Percentiles rank a stretch among this genome's conserved stretches.
These are phyloP conservation scores for Beta macrorhiza DNA, from an alignment of 179 eudicot species.

Conservation along the genomic window DNA sequence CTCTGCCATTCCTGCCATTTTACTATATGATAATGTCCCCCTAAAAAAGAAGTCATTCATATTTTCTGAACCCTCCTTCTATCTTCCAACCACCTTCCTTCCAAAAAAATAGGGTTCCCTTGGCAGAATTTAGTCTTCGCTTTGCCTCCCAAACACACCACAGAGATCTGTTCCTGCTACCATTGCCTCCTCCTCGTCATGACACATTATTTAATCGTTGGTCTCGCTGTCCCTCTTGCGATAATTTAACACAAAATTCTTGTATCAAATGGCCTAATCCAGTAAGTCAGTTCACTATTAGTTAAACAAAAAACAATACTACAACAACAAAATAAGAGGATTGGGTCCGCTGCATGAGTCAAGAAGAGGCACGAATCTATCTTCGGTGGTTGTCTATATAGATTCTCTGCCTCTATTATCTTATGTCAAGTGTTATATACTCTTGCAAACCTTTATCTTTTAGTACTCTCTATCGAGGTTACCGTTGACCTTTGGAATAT, in stretches of 20 bases:
- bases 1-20: constrained; percentile 10
- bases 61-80: not conserved
- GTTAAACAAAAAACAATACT: too few relatives aligned
- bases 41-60: not conserved
- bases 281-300: too few relatives aligned
- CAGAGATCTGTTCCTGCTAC: constrained; percentile 34
- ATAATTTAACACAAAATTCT: not conserved
- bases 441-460: too few relatives aligned
- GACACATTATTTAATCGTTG: constrained; percentile 10
- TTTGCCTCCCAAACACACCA: constrained; percentile 31
- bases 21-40: not conserved
- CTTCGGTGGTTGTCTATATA: too few relatives aligned
- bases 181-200: constrained; percentile 16
- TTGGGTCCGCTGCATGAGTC: too few relatives aligned
- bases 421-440: too few relatives aligned
- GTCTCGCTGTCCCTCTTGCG: constrained; percentile 1
- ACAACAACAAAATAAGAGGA: too few relatives aligned
- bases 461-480: too few relatives aligned
- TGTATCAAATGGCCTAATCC: too few relatives aligned
- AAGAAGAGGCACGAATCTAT: too few relatives aligned
- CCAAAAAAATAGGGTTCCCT: not conserved
- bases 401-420: too few relatives aligned
- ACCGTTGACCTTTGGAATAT: too few relatives aligned
- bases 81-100: constrained; percentile 31
- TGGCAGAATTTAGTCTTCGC: constrained; percentile 27